phyloP scores from a whole-genome alignment of 1,284 basidiomycete species.

The Rhodotorula sp. region DNA sequence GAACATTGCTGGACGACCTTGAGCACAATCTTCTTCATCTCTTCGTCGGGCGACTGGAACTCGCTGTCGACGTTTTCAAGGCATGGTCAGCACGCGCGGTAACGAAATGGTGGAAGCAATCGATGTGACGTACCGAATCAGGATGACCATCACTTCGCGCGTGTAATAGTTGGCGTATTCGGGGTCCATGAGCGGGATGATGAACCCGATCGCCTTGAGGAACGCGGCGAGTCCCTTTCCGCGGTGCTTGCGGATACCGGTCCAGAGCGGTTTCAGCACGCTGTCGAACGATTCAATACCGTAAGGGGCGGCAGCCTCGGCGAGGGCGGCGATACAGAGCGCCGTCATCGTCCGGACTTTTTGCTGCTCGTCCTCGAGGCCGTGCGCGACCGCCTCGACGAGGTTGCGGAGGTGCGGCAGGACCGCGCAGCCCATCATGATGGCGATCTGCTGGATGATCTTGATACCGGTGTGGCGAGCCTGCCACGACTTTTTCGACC shows the following conservation, averaged over 20 bases:
- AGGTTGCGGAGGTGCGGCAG: constrained; percentile 94
- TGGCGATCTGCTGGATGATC: constrained; percentile 98
- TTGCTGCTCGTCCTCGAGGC: constrained; percentile 95
- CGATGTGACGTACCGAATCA: constrained; percentile 66
- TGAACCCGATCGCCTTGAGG: constrained; percentile 98
- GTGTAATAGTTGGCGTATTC: constrained; percentile 98
- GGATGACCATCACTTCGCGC: constrained; percentile 93
- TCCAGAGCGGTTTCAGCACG: constrained; percentile 96
- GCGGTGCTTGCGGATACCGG: constrained; percentile 95
- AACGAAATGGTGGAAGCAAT: too few relatives aligned
- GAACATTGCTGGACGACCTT: constrained; percentile 99
- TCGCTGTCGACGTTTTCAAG: constrained; percentile 53
- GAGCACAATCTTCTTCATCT: constrained; percentile 99
- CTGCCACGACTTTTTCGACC: constrained; percentile 99
- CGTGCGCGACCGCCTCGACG: constrained; percentile 94
- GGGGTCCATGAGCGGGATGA: constrained; percentile 99
- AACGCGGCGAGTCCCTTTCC: constrained; percentile 98
- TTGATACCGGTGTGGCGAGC: constrained; percentile 98
- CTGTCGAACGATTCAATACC: constrained; percentile 99
- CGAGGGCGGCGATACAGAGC: constrained; percentile 89
- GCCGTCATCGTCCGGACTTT: constrained; percentile 99
- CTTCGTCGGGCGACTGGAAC: constrained; percentile 98
- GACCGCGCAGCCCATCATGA: constrained; percentile 99
- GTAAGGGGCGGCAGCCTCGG: constrained; percentile 96
- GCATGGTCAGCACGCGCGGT: neutral